These are phyloP conservation scores for Populus davidiana DNA, from an alignment of 345 rosid species.

Conservation along the genomic window DNA sequence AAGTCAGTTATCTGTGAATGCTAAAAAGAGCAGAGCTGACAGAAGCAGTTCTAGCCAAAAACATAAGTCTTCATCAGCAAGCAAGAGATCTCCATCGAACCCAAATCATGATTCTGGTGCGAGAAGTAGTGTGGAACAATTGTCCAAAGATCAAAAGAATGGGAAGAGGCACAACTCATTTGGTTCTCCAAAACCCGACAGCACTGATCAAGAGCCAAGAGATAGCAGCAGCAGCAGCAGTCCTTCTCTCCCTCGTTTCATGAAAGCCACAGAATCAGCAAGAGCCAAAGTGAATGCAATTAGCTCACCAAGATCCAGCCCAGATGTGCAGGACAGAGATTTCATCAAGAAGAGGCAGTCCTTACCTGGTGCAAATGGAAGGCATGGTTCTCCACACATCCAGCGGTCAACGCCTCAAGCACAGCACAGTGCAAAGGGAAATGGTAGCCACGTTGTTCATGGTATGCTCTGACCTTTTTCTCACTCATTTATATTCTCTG, in stretches of 20 bases:
- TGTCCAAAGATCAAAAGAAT: constrained; percentile 57
- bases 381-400: constrained; percentile 81
- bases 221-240: constrained; percentile 56
- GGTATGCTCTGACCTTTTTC: constrained; percentile 33
- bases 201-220: constrained; percentile 63
- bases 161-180: constrained; percentile 69
- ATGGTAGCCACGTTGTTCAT: constrained; percentile 27
- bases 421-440: constrained; percentile 64
- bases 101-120: constrained; percentile 52
- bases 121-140: constrained; percentile 42
- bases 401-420: constrained; percentile 64
- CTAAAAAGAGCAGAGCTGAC: constrained; percentile 44
- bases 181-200: constrained; percentile 46
- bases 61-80: constrained; percentile 48
- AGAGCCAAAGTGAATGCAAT: constrained; percentile 75
- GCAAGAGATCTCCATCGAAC: constrained; percentile 57
- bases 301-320: constrained; percentile 91
- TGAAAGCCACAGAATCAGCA: constrained; percentile 95
- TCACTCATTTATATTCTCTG: neutral
- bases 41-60: constrained; percentile 56
- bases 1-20: constrained; percentile 65
- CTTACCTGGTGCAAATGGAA: constrained; percentile 75
- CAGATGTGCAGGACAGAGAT: constrained; percentile 83
- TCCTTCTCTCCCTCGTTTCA: constrained; percentile 75
- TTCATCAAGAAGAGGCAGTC: constrained; percentile 81